Evolutionary conservation across 2,329 filamentous ascomycete species (phyloP).

Genomic region (Apiospora pterosperma): DNA sequence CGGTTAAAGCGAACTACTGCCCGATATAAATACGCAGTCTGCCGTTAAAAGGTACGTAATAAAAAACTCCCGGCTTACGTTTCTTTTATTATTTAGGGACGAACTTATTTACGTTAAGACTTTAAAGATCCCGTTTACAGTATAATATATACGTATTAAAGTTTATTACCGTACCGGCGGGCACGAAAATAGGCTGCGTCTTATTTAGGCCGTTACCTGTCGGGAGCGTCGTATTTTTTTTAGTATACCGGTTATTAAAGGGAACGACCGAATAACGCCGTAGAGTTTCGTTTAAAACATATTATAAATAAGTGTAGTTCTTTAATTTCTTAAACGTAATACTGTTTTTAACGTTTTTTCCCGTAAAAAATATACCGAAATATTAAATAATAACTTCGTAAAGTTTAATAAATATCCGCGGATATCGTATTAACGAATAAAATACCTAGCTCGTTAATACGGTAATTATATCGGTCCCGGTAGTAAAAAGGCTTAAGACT

Average conservation of each 20-base stretch:
- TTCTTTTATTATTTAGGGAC: constrained; percentile 13
- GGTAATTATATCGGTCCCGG: constrained; percentile 35
- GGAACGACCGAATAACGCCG: not conserved
- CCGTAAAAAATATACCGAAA: not conserved
- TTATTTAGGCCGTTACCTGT: constrained; percentile 42
- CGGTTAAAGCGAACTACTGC: not conserved
- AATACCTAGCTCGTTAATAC: constrained; percentile 28
- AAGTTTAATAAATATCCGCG: constrained; percentile 23
- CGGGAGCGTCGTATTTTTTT: constrained; percentile 37
- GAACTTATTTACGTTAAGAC: constrained; percentile 14
- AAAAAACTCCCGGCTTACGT: not conserved
- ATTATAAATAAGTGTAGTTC: constrained; percentile 38
- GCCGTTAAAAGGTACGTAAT: constrained; percentile 30
- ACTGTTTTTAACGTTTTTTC: constrained; percentile 12
- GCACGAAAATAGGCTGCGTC: constrained; percentile 39
- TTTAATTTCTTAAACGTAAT: constrained; percentile 37
- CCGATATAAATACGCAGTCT: constrained; percentile 30
- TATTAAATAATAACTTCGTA: constrained; percentile 10
- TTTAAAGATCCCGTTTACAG: constrained; percentile 24
- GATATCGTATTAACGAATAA: constrained; percentile 17
- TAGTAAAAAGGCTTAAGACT: constrained; percentile 8
- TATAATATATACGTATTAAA: constrained; percentile 34
- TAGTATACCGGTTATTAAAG: not conserved
- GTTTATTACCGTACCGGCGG: constrained; percentile 34
- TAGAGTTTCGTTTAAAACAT: constrained; percentile 37